Percentiles rank a stretch among this genome's conserved stretches.
These are phyloP conservation scores for Penicillium sp. DNA, from an alignment of 2,329 filamentous ascomycete species.

Conservation along the genomic window DNA sequence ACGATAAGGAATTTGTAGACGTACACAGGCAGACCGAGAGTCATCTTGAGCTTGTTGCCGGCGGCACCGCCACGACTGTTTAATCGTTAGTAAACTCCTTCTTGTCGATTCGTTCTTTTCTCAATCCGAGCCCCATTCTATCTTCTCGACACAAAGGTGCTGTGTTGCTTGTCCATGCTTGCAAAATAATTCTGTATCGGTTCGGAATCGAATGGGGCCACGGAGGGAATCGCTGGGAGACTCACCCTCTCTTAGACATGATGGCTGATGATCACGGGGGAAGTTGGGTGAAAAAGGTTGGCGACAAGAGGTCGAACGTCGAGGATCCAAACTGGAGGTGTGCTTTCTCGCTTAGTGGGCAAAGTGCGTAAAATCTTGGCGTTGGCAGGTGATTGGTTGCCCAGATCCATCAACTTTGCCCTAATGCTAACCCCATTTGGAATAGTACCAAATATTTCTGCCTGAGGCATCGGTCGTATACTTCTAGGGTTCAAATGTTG, in stretches of 20 bases:
- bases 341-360: conserved; percentile 49
- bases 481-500: background rate
- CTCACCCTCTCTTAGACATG: conserved; percentile 55
- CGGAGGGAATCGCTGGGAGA: conserved; percentile 20
- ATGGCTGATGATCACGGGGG: conserved; percentile 45
- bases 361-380: conserved; percentile 47
- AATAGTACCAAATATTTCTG: background rate
- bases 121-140: conserved; percentile 7
- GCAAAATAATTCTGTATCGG: conserved; percentile 12
- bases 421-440: conserved; percentile 39
- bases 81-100: conserved; percentile 24
- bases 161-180: conserved; percentile 7
- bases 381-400: conserved; percentile 26
- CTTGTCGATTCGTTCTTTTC: conserved; percentile 8
- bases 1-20: conserved; percentile 46
- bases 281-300: conserved; percentile 39
- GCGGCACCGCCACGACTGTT: conserved; percentile 77
- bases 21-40: conserved; percentile 99
- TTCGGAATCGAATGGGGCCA: conserved; percentile 18
- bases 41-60: conserved; percentile 99
- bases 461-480: conserved; percentile 7
- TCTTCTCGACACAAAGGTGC: conserved; percentile 10
- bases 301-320: conserved; percentile 33
- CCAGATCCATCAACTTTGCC: conserved; percentile 26
- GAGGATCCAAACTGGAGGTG: conserved; percentile 26